Base-by-base conservation (phyloP, 2,329 filamentous ascomycete genomes). In the Ciborinia camelliae region DNA sequence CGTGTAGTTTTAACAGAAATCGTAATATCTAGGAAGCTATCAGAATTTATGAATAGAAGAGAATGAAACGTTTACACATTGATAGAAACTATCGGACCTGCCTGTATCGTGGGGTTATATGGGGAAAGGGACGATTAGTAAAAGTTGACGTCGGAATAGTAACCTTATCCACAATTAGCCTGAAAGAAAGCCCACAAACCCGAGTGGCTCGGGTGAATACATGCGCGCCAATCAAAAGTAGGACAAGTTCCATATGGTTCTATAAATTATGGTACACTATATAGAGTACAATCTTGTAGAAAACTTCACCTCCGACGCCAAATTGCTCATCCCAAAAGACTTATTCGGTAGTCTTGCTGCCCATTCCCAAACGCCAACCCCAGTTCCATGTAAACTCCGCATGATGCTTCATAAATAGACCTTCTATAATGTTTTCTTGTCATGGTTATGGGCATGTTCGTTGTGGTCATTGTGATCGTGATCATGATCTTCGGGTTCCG, bases 401-500 rank as follows among this genome's bases (percentile, higher is more conserved):
- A 66, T 63, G 41, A 61, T 65, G 57, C 65, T 35, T 54, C 66
- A 65, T 71, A 37, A 63, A 68, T 61, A 69, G 45, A 58, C 55
- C 14, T 45, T 70, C 68, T 73, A 74, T 70, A 69, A 69, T 12
- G 30, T 67, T 63, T 74, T 74, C 66, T 74, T 74, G 64, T 72
- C 67, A 28, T 67, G 51, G 23, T 67, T 62, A 61, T 78, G 73
- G 61, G 76, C 75, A 66, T 83, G 76, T 45, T 77, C 73, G 66
- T 79, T 74, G 66, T 83, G 78, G 10, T 83, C 79, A 63, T 76
- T 69, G 60, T 79, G 74, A 64, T 84, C 77, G 64, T 80, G 75
- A 39, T 77, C 75, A 68, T 84, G 78, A 7, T 83, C 79, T 69
- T 90, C 85, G 2, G 86, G 83, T 73, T 90, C 86, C 4, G 85